Evolutionary conservation across 108 stramenopile species (phyloP), one percentile per base, ranked within the genome.

Genomic region (Tribonema minus): DNA sequence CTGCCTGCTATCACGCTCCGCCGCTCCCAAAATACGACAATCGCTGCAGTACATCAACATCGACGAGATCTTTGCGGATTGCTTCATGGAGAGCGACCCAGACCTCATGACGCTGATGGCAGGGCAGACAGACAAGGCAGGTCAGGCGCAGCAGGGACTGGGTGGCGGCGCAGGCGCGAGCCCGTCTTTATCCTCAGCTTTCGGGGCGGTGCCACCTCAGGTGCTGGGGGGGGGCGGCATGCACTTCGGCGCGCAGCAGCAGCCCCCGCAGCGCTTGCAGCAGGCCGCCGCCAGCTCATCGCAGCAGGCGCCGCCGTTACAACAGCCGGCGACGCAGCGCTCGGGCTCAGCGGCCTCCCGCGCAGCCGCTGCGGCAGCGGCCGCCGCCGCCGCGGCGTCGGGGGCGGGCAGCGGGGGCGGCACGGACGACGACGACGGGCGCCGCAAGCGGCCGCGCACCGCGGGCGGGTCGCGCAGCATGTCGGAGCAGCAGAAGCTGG

Each of bases 401-500:
- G 68, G 6, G 54, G 25, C 33, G 46, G 62, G 72, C 25, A 37
- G 1, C 39, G 40, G 38, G 30, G 34, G 70, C 37, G 0, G 34
- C 15, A 31, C 36, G 3, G 82, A 83, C 3, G 73, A 68, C 15
- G 67, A 70, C 1, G 27, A 46, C 12, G 41, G 3, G 36, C 38
- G 41, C 26, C 27, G 46, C 4, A n/a, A n/a, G n/a, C 58, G 60
- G 54, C 41, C 63, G 72, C 39, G 81, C 35, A 39, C 61, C 2
- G 46, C 63, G n/a, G 61, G 67, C 5, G 36, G 66, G 7, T 63
- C 71, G n/a, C 58, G 85, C 58, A 76, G 61, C 60, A 85, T 85
- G 85, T 82, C 85, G 26, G 85, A 85, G 76, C 81, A 85, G 76
- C 85, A 85, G 61, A 41, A 78, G 38, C 61, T 85, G 25, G 85